A percentile compares a stretch with the other conserved stretches of the same genome.
Conservation (phyloP, 768 basidiomycete species). For the Russula olivacea region DNA sequence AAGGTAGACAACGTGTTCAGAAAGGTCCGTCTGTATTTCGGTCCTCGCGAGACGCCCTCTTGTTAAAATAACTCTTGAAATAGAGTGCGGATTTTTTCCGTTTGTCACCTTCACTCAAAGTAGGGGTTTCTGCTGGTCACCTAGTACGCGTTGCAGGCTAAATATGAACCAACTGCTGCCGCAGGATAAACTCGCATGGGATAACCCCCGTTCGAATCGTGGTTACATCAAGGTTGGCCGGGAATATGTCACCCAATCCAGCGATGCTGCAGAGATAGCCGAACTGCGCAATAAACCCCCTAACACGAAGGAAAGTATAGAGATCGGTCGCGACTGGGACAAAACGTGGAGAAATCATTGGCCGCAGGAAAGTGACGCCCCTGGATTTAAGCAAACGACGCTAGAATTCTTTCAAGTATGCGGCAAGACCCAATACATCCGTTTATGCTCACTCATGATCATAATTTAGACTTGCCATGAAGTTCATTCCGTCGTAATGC, state of each 20-base stretch:
- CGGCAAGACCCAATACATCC: neutral
- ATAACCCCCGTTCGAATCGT: slow-evolving; percentile 78
- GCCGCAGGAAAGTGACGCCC: slow-evolving; percentile 58
- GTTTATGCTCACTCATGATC: neutral
- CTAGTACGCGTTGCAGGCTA: neutral
- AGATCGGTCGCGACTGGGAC: slow-evolving; percentile 85
- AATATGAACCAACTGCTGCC: neutral
- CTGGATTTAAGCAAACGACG: slow-evolving; percentile 68
- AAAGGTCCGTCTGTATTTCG: slow-evolving; percentile 42
- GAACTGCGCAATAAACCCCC: slow-evolving; percentile 67
- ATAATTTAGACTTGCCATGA: slow-evolving; percentile 58
- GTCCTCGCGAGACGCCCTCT: neutral
- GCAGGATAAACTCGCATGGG: slow-evolving; percentile 67
- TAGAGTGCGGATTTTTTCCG: slow-evolving; percentile 76
- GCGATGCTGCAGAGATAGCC: slow-evolving; percentile 67
- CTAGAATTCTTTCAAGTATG: slow-evolving; percentile 65
- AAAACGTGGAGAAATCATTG: slow-evolving; percentile 72
- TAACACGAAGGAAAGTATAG: slow-evolving; percentile 81
- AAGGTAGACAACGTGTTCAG: slow-evolving; percentile 55
- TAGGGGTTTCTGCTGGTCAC: slow-evolving; percentile 23
- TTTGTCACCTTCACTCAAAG: slow-evolving; percentile 59
- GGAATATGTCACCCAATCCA: slow-evolving; percentile 74
- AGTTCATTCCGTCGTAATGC: slow-evolving; percentile 72
- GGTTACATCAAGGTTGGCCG: slow-evolving; percentile 79
- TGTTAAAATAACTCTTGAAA: neutral